A percentile compares a stretch with the other conserved stretches of the same genome.
These are phyloP conservation scores for Lactifluus pinguis DNA, from an alignment of 768 basidiomycete genomes.

Conservation along the genomic window DNA sequence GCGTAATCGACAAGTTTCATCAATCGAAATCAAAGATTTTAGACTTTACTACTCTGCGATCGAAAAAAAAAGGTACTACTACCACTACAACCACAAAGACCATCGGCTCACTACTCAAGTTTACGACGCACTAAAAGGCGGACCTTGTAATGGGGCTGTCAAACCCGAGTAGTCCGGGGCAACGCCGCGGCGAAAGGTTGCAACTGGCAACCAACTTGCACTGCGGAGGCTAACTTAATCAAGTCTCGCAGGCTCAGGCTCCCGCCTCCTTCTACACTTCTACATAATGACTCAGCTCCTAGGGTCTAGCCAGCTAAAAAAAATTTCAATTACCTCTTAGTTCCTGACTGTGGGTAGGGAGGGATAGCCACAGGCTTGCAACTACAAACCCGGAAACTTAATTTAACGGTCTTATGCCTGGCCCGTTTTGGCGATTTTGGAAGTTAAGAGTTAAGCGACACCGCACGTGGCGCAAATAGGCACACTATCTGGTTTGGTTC, in stretches of 20 bases:
- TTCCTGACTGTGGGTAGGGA: neutral
- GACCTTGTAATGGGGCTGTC: no score
- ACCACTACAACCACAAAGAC: no score
- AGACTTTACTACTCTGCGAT: no score
- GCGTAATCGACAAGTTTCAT: no score
- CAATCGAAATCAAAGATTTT: no score
- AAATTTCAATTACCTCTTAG: neutral
- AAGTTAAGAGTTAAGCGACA: neutral
- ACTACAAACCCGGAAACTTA: no score
- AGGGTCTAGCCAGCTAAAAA: neutral
- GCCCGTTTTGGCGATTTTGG: neutral
- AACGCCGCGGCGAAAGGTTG: neutral
- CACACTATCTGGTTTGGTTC: neutral
- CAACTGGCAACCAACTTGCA: neutral
- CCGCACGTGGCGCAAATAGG: neutral
- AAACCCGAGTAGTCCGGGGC: no score
- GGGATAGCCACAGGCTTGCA: neutral
- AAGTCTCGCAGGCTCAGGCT: neutral
- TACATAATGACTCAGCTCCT: neutral
- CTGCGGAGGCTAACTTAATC: no score
- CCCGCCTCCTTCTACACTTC: neutral
- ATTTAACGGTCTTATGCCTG: no score
- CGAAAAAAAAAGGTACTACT: no score
- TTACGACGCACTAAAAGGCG: no score
- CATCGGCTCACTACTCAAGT: no score